These are phyloP conservation scores for Tricholoma matsutake DNA, from an alignment of 768 basidiomycete genomes.

Conservation along the genomic window DNA sequence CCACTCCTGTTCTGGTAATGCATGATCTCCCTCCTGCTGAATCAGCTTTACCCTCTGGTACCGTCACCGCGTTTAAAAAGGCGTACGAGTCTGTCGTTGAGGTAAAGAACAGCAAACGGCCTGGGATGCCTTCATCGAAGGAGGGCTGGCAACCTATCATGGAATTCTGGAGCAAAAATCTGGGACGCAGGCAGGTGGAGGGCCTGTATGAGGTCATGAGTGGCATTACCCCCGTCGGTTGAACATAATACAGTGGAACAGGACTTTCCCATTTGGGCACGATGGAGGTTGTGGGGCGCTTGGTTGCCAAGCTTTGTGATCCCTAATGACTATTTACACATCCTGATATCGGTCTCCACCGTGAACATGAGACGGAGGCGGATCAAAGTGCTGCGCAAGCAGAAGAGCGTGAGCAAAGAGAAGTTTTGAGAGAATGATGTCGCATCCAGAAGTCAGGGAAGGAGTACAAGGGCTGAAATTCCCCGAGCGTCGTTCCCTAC, in stretches of 20 bases:
- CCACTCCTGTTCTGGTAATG: constrained; percentile 62
- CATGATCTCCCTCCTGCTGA: constrained; percentile 51
- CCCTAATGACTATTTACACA: too few species aligned
- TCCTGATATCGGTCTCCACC: too few species aligned
- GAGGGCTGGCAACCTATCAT: constrained; percentile 85
- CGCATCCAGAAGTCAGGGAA: too few species aligned
- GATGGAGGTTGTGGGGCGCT: not conserved
- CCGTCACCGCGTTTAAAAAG: constrained; percentile 53
- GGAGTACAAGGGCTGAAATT: not conserved
- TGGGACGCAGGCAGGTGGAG: constrained; percentile 53
- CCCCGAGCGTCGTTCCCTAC: not conserved
- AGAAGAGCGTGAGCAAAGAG: too few species aligned
- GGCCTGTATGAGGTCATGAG: constrained; percentile 71
- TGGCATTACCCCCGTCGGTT: constrained; percentile 16
- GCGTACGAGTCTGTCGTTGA: constrained; percentile 54
- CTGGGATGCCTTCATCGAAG: constrained; percentile 72
- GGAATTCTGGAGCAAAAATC: constrained; percentile 77
- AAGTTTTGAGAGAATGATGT: too few species aligned
- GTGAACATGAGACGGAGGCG: too few species aligned
- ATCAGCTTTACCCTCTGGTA: constrained; percentile 39
- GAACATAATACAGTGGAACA: not conserved
- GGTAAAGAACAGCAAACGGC: constrained; percentile 38
- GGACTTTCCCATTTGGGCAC: not conserved
- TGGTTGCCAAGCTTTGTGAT: too few species aligned
- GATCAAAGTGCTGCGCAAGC: too few species aligned